A percentile compares a stretch with the other conserved stretches of the same genome.
Evolutionary conservation across 805 yeast species (phyloP).

Genomic region (Saturnispora serradocipensis): DNA sequence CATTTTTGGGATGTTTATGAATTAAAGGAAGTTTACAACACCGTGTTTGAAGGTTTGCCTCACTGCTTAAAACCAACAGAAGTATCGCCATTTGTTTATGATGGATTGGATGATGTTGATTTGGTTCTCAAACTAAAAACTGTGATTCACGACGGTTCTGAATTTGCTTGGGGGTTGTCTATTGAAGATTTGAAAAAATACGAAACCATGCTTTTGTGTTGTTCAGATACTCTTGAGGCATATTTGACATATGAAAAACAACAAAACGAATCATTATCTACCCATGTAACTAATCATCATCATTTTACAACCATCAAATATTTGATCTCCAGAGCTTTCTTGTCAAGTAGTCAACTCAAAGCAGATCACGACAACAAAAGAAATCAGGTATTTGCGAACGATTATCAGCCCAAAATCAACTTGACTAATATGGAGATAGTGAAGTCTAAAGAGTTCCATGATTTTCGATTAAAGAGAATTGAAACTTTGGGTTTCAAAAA

Average conservation of each 20-base stretch:
- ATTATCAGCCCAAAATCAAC: neutral
- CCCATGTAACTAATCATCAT: neutral
- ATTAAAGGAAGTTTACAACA: slow-evolving; percentile 2
- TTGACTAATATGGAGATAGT: slow-evolving; percentile 1
- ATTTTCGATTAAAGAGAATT: slow-evolving; percentile 1
- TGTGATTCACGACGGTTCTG: slow-evolving; percentile 1
- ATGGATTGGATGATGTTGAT: slow-evolving; percentile 7
- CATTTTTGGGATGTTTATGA: slow-evolving; percentile 6
- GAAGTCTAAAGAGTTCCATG: neutral
- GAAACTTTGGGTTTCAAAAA: neutral
- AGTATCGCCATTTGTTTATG: slow-evolving; percentile 2
- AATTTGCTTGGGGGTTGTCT: slow-evolving; percentile 4
- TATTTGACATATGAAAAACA: neutral
- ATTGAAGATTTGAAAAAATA: neutral
- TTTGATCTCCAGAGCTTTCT: neutral
- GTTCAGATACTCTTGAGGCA: slow-evolving; percentile 5
- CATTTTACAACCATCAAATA: neutral
- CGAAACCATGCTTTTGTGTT: neutral
- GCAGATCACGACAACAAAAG: slow-evolving; percentile 1
- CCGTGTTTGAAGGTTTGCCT: slow-evolving; percentile 5
- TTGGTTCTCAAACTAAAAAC: neutral
- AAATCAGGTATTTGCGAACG: neutral
- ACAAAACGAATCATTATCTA: neutral
- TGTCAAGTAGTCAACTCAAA: neutral
- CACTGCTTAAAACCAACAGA: slow-evolving; percentile 4